Percentiles rank a stretch among this genome's conserved stretches.
Conservation (phyloP, 2,329 filamentous ascomycete species). For the Calonectria hongkongensis region DNA sequence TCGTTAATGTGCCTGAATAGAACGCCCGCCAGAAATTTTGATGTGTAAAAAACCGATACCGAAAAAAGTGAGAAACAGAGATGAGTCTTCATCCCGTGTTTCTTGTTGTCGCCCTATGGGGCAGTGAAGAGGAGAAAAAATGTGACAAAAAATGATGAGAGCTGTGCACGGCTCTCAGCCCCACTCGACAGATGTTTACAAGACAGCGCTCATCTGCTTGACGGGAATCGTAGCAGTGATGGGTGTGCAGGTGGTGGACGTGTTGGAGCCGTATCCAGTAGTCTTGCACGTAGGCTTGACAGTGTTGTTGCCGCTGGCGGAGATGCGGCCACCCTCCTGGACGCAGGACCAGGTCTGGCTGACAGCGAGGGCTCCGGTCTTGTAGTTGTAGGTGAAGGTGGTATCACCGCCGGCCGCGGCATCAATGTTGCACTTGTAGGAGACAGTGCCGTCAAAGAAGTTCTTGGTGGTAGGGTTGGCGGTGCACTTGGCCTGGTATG, state of each 20-base stretch:
- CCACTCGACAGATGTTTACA: constrained; percentile 42
- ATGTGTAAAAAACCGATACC: constrained; percentile 36
- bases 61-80: background rate
- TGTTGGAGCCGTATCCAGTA: constrained; percentile 46
- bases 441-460: constrained; percentile 69
- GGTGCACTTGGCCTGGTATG: constrained; percentile 63
- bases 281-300: constrained; percentile 47
- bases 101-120: background rate
- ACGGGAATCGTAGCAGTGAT: constrained; percentile 54
- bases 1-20: constrained; percentile 45
- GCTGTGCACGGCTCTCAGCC: background rate
- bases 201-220: constrained; percentile 54
- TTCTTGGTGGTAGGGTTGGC: constrained; percentile 64
- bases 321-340: constrained; percentile 61
- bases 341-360: constrained; percentile 70
- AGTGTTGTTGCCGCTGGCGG: constrained; percentile 54
- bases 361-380: constrained; percentile 61
- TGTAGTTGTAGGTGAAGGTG: constrained; percentile 66
- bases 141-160: background rate
- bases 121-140: constrained; percentile 1
- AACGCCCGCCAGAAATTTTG: constrained; percentile 47
- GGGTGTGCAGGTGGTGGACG: constrained; percentile 46
- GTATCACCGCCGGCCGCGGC: constrained; percentile 47
- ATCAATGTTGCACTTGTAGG: constrained; percentile 65
- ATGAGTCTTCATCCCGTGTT: background rate